Conservation (phyloP, 805 yeast genomes). For the Naumovozyma dairenensis region DNA sequence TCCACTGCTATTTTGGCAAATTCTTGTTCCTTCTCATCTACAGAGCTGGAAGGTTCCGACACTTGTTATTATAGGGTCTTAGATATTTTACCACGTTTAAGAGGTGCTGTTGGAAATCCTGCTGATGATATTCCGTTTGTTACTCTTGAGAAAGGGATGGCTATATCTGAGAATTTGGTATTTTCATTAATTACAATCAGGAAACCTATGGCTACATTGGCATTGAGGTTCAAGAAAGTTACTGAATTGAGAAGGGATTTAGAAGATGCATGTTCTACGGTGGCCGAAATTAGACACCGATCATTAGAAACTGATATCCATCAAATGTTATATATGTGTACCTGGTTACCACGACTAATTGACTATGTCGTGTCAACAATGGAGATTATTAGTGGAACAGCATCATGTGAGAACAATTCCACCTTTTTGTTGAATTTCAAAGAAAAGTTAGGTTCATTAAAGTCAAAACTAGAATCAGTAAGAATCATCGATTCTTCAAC, state of each 20-base stretch:
- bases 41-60: slow-evolving; percentile 38
- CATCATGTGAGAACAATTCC: slow-evolving; percentile 5
- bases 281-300: slow-evolving; percentile 12
- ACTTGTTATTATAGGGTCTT: slow-evolving; percentile 55
- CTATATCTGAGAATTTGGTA: slow-evolving; percentile 63
- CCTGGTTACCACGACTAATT: slow-evolving; percentile 30
- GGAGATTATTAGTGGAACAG: slow-evolving; percentile 4
- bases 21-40: slow-evolving; percentile 36
- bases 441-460: slow-evolving; percentile 8
- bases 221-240: slow-evolving; percentile 14
- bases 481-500: slow-evolving; percentile 13
- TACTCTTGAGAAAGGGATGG: slow-evolving; percentile 68
- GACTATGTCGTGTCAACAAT: slow-evolving; percentile 25
- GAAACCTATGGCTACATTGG: slow-evolving; percentile 33
- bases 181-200: slow-evolving; percentile 47
- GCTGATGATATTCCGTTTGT: slow-evolving; percentile 63
- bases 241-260: slow-evolving; percentile 13
- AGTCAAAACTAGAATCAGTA: slow-evolving; percentile 5
- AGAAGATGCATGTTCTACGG: slow-evolving; percentile 14
- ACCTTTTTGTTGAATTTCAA: slow-evolving; percentile 13
- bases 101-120: slow-evolving; percentile 50
- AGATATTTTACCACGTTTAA: slow-evolving; percentile 71
- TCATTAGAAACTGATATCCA: slow-evolving; percentile 8
- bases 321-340: slow-evolving; percentile 10
- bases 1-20: slow-evolving; percentile 54